phyloP scores from a whole-genome alignment of 1,284 basidiomycete species.

The Leccinum cinnamomeum region DNA sequence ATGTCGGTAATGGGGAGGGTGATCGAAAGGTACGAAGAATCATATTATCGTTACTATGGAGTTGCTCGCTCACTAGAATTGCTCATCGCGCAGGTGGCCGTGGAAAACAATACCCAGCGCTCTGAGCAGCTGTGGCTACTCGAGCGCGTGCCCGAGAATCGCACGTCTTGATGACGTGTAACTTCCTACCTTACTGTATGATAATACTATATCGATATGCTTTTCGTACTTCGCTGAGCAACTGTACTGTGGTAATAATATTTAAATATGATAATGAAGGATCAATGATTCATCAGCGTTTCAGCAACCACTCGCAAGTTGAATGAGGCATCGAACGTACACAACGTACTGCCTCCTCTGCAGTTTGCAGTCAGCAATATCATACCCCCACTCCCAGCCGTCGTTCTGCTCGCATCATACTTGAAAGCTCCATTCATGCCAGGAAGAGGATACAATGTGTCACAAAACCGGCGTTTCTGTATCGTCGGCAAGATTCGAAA shows the following conservation, averaged over 20 bases:
- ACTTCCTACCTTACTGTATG: background rate
- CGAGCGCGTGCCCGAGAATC: background rate
- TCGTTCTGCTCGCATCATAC: no score
- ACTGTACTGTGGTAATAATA: background rate
- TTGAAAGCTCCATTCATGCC: no score
- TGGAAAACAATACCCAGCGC: background rate
- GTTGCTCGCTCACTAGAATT: background rate
- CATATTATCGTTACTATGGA: background rate
- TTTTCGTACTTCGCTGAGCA: background rate
- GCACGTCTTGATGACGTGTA: background rate
- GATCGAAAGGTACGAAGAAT: slow-evolving; percentile 1
- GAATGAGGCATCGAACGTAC: no score
- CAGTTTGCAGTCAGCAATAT: no score
- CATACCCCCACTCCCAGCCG: no score
- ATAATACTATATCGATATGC: background rate
- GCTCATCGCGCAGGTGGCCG: background rate
- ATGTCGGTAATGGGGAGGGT: background rate
- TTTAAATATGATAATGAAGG: background rate
- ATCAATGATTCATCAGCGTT: background rate
- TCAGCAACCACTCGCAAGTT: no score
- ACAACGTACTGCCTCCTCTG: no score
- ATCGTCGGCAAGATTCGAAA: no score
- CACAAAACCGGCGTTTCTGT: no score
- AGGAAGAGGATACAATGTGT: no score
- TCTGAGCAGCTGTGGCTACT: slow-evolving; percentile 1